Base-by-base conservation (phyloP, 805 yeast genomes). In the Lachancea sp. region DNA sequence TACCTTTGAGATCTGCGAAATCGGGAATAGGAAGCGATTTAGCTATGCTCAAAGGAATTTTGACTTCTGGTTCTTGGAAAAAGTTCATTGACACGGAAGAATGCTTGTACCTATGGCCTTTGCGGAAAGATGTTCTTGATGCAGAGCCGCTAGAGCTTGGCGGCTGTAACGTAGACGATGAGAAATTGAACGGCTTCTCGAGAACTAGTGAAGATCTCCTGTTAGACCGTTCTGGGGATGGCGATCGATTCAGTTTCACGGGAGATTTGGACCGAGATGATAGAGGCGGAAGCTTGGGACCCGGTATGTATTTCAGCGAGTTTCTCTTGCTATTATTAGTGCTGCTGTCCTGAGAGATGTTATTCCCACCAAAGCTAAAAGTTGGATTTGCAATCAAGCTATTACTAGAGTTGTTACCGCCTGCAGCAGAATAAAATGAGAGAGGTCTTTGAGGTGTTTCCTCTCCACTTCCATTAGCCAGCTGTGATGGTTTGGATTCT, bases 31-130 rank as follows among this genome's bases (percentile, higher is more conserved):
- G 74, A 31, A 65, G 55, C 1, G 75, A 63, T 18, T 75, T 80
- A 1, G 96, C 96, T 7, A 88, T 78, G 13, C 88, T 85, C 48
- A 80, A 73, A 1, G 88, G 83, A 4, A 83, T 79, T 26, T 80
- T 70, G 29, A 70, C 76, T 12, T 88, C 83, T 1, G 97, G 96
- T 55, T 90, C 97, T 61, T 86, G 96, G 59, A 92, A 90, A 58
- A 90, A 74, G 60, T 90, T 89, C 92, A 90, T 83, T 4, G 96
- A 87, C 5, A 90, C 96, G 7, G 96, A 88, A 2, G 97, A 88
- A 61, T 90, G 97, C 59, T 90, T 90, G 59, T 90, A 90, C 51
- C 90, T 75, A 62, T 90, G 98, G 5, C 98, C 98, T 51, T 89
- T 78, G 69, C 98, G 79, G 52, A 79, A 85, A 0, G 83, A 78